Evolutionary conservation across 306 rosid species (phyloP), one percentile per base, ranked within the genome.

Genomic region (Neltuma alba): DNA sequence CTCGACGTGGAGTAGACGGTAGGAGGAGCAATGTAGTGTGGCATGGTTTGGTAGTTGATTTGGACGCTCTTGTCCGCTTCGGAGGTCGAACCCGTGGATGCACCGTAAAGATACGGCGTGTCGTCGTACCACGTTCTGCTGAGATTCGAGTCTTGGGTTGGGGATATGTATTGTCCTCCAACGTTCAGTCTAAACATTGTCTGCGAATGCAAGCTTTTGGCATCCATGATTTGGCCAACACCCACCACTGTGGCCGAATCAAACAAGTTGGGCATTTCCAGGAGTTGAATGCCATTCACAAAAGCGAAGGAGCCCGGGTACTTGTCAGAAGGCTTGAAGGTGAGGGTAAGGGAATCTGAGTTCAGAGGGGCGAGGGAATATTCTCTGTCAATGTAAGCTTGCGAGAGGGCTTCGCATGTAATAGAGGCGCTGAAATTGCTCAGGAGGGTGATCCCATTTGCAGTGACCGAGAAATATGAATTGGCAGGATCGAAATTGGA

Each of bases 181-280:
- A 86, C 89, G 16, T 88, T 88, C 3, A 88, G 44, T 30, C 92
- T 86, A n/a, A 68, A 76, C 89, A 88, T 84, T 50, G 92, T 86
- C 77, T 88, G 87, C 25, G 81, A 40, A 73, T 78, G 75, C 71
- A 74, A 0, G 38, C 70, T 74, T 9, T 61, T 82, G 31, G 77
- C 55, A 23, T 81, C 92, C n/a, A 82, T 23, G 2, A 61, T 14
- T 66, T 84, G 85, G 30, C 52, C 70, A 20, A n/a, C 61, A 33
- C 88, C 92, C 0, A 86, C 85, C 79, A 86, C 0, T 11, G 80
- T 18, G 41, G 85, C 80, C 2, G 84, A 67, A 60, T 74, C 79
- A 52, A 88, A 88, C 64, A 86, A 44, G 5, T 86, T 82, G 0
- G 92, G 89, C 79, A 79, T 83, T 65, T 50, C 48, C 27, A 84